Evolutionary conservation across 1,284 basidiomycete genomes (phyloP), one percentile per base, ranked within the genome.

Genomic region (Lignosus rhinocerotis): DNA sequence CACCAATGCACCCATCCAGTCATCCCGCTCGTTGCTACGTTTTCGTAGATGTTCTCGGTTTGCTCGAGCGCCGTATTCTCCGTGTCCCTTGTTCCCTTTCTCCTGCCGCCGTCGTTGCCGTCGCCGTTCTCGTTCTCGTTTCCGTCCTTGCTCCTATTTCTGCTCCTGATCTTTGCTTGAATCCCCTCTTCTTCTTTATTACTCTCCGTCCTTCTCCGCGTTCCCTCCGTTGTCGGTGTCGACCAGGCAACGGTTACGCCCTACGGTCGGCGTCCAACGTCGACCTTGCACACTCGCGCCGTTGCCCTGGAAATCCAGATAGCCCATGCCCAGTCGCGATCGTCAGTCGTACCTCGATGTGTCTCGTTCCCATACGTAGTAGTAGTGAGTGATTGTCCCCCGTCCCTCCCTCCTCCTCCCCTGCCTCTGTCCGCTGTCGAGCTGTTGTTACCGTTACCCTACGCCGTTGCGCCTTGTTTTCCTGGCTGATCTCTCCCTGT

Each of bases 381-480:
- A 17, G n/a, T 44, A 33, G 31, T 33, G 9, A 10, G 36, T 42
- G 31, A 16, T 19, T 31, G 7, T 45, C 41, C 39, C 8, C 39
- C 8, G 16, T n/a, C 14, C 49, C 10, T 7, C 36, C 45, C 46
- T 46, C 43, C 46, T 46, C 43, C 34, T 25, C 38, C 17, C 31
- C 3, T 17, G 25, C 38, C 38, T 47, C 32, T 34, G 50, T 56
- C 52, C 47, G 62, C 59, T 60, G 48, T 63, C 62, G 61, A 51
- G 55, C 51, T 60, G 61, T 63, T 63, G 62, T 60, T 62, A 57
- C 55, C 52, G 53, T 55, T 53, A 53, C 53, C 55, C 47, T 55
- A 57, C 56, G 54, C 53, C 56, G 58, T 25, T 59, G 50, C 55
- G 55, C 54, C 54, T 53, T 60, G 56, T 58, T 58, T 54, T 63